phyloP scores from a whole-genome alignment of 176 grass and related monocot species.

The Thalia dealbata region DNA sequence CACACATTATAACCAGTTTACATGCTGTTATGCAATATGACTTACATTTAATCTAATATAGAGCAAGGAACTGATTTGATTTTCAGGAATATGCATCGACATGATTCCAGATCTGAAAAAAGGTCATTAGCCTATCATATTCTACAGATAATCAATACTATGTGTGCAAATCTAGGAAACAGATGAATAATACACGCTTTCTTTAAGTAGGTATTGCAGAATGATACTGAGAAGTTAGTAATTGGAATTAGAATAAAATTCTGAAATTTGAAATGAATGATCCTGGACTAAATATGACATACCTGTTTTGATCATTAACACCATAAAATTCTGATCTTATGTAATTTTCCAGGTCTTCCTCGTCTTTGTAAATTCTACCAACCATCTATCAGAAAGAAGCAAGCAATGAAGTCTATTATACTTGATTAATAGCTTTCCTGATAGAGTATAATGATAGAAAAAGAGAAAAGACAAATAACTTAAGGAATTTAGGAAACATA shows the following conservation, averaged over 20 bases:
- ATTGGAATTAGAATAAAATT: neutral
- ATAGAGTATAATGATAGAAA: neutral
- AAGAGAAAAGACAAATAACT: neutral
- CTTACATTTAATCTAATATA: no score
- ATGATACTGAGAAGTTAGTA: neutral
- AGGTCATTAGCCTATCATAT: no score
- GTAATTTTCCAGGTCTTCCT: constrained; percentile 36
- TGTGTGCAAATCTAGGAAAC: neutral
- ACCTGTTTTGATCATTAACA: constrained; percentile 27
- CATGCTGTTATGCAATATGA: no score
- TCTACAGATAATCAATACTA: neutral
- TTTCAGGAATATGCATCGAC: no score
- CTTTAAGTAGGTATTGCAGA: no score
- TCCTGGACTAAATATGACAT: constrained; percentile 10
- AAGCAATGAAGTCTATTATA: neutral
- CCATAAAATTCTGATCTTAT: constrained; percentile 37
- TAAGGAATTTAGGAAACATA: neutral
- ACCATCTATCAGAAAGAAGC: constrained; percentile 24
- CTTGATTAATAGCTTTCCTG: neutral
- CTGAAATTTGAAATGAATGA: neutral
- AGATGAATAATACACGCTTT: neutral
- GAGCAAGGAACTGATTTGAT: no score
- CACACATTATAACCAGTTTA: no score
- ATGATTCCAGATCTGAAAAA: no score
- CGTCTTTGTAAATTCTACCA: constrained; percentile 36